Base-by-base conservation (phyloP, 148 eudicot species). In the Cornus kousa region DNA sequence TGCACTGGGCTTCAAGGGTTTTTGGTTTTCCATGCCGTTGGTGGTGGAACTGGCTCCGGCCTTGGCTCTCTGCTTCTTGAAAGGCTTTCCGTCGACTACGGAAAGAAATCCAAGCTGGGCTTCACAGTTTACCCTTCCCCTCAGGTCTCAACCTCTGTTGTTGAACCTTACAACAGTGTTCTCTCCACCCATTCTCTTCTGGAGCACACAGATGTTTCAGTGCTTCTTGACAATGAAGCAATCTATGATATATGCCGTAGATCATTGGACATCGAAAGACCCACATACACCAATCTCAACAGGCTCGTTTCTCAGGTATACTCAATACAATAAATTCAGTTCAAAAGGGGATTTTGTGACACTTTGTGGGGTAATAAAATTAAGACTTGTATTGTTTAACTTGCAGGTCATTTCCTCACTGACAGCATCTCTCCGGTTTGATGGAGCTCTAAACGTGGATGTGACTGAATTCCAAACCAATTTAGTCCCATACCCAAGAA, bases 111-210 rank as follows among this genome's bases (percentile, higher is more conserved):
- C 0, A 86, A 86, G 85, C 79, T 86, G 9, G 88, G 88, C 0
- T 86, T 86, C 79, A 86, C 88, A 11, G 85, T 87, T 9, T 87
- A 87, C 80, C 89, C 89, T 43, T 87, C 89, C 7, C 89, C 89
- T 24, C 89, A 87, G 82, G 84, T 87, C 53, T 87, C 89, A 1
- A 87, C 89, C 43, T 85, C 89, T 40, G 89, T 87, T 77, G 89
- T 87, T 31, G 89, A 87, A 74, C 89, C 89, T 5, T 87, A 87
- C 72, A 87, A 87, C 77, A 81, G 85, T 77, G 86, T 87, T 50
- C 83, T 84, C 23, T 87, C 89, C 3, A 87, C 89, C n/a, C 89
- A 87, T 67, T 84, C 89, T 4, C 87, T 87, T 8, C 71, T 87
- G 2, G 89, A 87, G 74, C 89, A 87, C 81, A 87, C 89, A 14